Evolutionary conservation across 1,284 basidiomycete genomes (phyloP), one percentile per base, ranked within the genome.

Genomic region (Irpex lacteus): DNA sequence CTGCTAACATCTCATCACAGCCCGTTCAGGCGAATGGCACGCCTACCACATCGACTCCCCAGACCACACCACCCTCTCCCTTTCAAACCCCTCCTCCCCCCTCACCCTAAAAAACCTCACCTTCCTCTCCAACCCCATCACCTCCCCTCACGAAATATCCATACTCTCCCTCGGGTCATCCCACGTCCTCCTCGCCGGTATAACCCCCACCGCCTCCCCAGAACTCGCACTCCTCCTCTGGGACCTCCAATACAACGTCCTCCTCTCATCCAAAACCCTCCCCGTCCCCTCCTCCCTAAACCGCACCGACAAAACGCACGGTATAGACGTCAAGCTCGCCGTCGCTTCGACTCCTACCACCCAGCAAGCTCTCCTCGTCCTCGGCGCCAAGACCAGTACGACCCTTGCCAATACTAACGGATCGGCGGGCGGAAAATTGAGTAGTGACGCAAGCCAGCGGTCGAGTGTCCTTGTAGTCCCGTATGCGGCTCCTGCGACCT

Each of bases 221-320:
- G 85, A 88, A 63, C 77, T 92, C 60, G 70, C 72, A n/a, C 68
- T 85, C 49, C 82, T 89, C 15, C 70, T 92, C 49, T 92, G 90
- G 89, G 90, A 92, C 69, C 75, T 91, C 18, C 86, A 86, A 67
- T 92, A 88, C 68, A 84, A 84, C 15, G 84, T 91, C 38, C 75
- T 91, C 18, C 79, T 92, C 21, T 78, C 86, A 0, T 81, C 83
- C 6, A 82, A 87, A 38, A 73, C 76, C 1, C 74, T 89, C 56
- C 71, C 85, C 0, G 72, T 85, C 4, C 88, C 90, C 0, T 78
- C 83, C 0, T 74, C 81, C n/a, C 68, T 86, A 6, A 70, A 73
- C 2, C 73, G 77, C 57, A 26, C 2, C 26, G 75, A 69, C 44
- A 75, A 81, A 61, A 74, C 76, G 62, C 64, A 76, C 13, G 69